Percentiles rank a stretch among this genome's conserved stretches.
Conservation (phyloP, 345 rosid genomes). For the Jatropha curcas region DNA sequence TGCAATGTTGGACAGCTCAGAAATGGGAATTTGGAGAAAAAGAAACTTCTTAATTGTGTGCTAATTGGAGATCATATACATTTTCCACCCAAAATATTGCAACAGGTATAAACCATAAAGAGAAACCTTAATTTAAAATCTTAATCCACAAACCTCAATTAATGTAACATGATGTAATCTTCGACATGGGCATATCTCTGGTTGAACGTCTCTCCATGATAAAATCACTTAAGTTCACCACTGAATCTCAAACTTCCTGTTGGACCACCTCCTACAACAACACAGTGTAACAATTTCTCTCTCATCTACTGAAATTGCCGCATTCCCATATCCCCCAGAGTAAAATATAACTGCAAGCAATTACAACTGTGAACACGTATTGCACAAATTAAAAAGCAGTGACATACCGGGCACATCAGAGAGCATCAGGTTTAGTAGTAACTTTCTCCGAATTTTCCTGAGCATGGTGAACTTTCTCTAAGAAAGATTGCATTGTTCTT, state of each 20-base stretch:
- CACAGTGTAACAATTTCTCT: slow-evolving; percentile 82
- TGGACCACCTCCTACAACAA: slow-evolving; percentile 98
- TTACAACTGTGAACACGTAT: neutral
- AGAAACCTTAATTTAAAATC: slow-evolving; percentile 2
- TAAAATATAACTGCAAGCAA: neutral
- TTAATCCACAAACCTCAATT: slow-evolving; percentile 70
- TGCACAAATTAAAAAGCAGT: neutral
- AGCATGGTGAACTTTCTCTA: slow-evolving; percentile 92
- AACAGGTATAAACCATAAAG: neutral
- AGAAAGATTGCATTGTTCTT: slow-evolving; percentile 76
- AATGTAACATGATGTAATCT: slow-evolving; percentile 84
- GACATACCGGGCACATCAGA: slow-evolving; percentile 79
- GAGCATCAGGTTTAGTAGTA: slow-evolving; percentile 91
- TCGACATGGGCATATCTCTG: slow-evolving; percentile 85
- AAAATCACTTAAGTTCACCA: slow-evolving; percentile 94
- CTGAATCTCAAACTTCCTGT: slow-evolving; percentile 98
- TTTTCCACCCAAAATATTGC: slow-evolving; percentile 10
- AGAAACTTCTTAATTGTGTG: slow-evolving; percentile 5
- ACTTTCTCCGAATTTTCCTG: slow-evolving; percentile 88
- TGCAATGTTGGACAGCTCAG: neutral
- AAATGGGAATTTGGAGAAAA: neutral
- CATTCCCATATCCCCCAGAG: slow-evolving; percentile 3
- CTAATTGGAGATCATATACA: neutral
- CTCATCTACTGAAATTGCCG: slow-evolving; percentile 79
- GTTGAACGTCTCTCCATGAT: slow-evolving; percentile 79